These are phyloP conservation scores for Scolecobasidium constrictum DNA, from an alignment of 2,329 filamentous ascomycete species.

Conservation along the genomic window DNA sequence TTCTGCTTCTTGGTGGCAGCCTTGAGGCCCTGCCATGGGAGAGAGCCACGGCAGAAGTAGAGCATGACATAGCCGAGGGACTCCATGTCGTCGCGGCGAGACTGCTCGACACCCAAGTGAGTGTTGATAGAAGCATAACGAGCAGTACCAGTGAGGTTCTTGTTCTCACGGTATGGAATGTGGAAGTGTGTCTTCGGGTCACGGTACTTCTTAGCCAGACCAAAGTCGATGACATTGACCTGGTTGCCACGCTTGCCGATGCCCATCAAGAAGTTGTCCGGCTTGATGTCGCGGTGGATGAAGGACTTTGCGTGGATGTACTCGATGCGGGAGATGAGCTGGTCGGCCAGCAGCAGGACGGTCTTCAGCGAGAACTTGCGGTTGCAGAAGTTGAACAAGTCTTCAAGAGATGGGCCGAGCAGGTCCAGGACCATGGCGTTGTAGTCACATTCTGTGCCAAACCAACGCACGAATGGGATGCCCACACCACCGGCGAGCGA, in stretches of 20 bases:
- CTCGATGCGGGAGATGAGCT: conserved; percentile 97
- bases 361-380: conserved; percentile 99
- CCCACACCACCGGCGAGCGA: conserved; percentile 90
- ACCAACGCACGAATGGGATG: conserved; percentile 98
- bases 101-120: conserved; percentile 95
- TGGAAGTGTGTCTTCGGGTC: conserved; percentile 99
- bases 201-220: conserved; percentile 98
- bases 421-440: conserved; percentile 99
- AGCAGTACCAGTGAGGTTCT: conserved; percentile 97
- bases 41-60: conserved; percentile 98
- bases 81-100: conserved; percentile 98
- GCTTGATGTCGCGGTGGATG: conserved; percentile 99
- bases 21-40: conserved; percentile 97
- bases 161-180: conserved; percentile 99
- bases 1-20: conserved; percentile 99
- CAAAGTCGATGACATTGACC: conserved; percentile 98
- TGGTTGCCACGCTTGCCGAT: conserved; percentile 99
- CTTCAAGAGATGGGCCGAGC: conserved; percentile 88
- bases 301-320: conserved; percentile 99
- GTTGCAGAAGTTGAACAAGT: conserved; percentile 99
- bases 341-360: conserved; percentile 88
- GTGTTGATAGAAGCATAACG: conserved; percentile 99
- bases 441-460: conserved; percentile 98
- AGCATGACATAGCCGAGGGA: conserved; percentile 98
- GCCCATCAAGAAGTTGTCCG: conserved; percentile 98